phyloP scores from a whole-genome alignment of 176 grass and related monocot genomes.

The Cenchrus americanus region DNA sequence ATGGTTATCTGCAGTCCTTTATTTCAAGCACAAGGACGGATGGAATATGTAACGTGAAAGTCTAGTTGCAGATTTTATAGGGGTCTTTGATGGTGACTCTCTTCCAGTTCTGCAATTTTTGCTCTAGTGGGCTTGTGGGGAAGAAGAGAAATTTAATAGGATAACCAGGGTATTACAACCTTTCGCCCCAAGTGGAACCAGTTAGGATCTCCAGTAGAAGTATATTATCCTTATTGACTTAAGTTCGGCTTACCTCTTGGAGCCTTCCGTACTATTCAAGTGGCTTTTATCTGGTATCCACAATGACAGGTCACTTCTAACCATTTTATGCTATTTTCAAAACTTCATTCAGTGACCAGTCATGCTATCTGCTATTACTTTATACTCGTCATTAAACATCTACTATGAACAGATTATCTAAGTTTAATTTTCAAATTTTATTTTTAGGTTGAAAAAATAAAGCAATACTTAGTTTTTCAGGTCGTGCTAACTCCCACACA shows the following conservation, averaged over 20 bases:
- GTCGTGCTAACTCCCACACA: constrained; percentile 90
- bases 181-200: background rate
- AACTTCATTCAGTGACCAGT: background rate
- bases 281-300: background rate
- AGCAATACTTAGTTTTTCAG: constrained; percentile 61
- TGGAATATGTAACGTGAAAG: constrained; percentile 24
- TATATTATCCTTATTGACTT: constrained; percentile 6
- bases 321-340: background rate
- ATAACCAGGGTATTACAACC: background rate
- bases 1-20: constrained; percentile 21
- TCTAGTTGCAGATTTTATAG: constrained; percentile 26
- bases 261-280: background rate
- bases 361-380: background rate
- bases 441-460: constrained; percentile 34
- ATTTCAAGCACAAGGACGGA: constrained; percentile 12
- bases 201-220: background rate
- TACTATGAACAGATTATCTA: constrained; percentile 2
- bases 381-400: background rate
- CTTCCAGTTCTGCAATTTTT: constrained; percentile 9
- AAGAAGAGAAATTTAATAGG: background rate
- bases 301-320: background rate
- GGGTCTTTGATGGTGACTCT: constrained; percentile 33
- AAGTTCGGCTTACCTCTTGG: constrained; percentile 3
- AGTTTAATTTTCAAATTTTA: background rate
- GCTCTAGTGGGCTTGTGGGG: background rate